Evolutionary conservation across 129 eudicot species (phyloP).

Genomic region (Flaveria ramosissima): DNA sequence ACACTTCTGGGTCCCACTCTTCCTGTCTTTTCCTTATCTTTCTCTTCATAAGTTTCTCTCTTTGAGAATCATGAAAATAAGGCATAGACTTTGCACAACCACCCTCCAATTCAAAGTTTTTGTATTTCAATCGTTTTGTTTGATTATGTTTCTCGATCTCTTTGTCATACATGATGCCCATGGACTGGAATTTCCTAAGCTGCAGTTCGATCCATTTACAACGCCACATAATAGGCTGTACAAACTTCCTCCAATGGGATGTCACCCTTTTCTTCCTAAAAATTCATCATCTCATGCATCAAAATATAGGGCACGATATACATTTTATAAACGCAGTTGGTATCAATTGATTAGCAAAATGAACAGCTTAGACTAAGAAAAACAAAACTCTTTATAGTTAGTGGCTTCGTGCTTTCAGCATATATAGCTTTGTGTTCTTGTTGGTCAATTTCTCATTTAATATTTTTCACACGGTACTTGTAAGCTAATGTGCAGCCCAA

Average conservation of each 20-base stretch:
- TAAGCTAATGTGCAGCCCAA: not conserved
- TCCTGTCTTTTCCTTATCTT: conserved; percentile 60
- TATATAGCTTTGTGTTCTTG: not conserved
- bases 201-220: conserved; percentile 88
- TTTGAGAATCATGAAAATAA: conserved; percentile 34
- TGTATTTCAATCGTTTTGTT: conserved; percentile 39
- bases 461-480: not conserved
- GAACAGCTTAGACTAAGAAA: not conserved
- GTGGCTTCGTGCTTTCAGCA: not conserved
- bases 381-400: conserved; percentile 1
- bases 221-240: conserved; percentile 82
- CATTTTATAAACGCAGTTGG: not conserved
- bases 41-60: conserved; percentile 54
- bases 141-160: conserved; percentile 47
- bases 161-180: conserved; percentile 50
- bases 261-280: conserved; percentile 78
- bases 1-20: conserved; percentile 48
- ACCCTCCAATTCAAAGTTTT: conserved; percentile 38
- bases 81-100: conserved; percentile 54
- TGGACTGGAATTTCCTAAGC: conserved; percentile 51
- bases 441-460: not conserved
- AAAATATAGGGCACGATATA: not conserved
- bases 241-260: conserved; percentile 74
- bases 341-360: not conserved
- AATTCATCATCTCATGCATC: conserved; percentile 22